Base-by-base conservation (phyloP, 2,329 filamentous ascomycete genomes). In the Blastomyces emzantsi region DNA sequence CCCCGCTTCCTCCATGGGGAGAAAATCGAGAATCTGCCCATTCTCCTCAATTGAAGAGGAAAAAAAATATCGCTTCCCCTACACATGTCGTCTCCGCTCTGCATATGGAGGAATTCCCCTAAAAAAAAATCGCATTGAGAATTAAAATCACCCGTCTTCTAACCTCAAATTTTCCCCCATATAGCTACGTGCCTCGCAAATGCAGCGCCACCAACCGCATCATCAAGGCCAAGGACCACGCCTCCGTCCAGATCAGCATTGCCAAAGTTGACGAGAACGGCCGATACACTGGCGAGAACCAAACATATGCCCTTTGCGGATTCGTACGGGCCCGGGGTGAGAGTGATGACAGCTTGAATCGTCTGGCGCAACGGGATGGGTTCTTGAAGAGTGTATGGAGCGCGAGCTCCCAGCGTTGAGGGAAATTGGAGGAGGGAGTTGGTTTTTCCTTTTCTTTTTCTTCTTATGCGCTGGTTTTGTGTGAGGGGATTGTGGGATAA, bases 171-270 rank as follows among this genome's bases (percentile, higher is more conserved):
- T 41, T 33, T n/a, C n/a, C 3, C 7, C 25, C 43, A 41, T 70
- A 69, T 78, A 95, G 91, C 80, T 96, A 96, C 88, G 90, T 96
- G 85, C 92, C 92, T 80, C 91, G 93, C 86, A 97, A 97, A 86
- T 97, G 93, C 90, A 91, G 87, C 81, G 92, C 92, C 75, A 96
- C 93, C 81, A 95, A 96, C 90, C 91, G 94, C 83, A 97, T 97
- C 86, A 97, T 99, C 88, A 97, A 97, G 86, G 92, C 94, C 85
- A 97, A 97, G 85, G 94, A 99, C 84, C 94, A 99, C 87, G 93
- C 91, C 75, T 96, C 90, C 69, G 94, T 97, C 74, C 94, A 99
- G 83, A 91, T 99, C 81, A 90, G 89, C 74, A 85, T 99, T 78
- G 93, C 89, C 81, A 97, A 97, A 85, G 94, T 99, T 75, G 93